Evolutionary conservation across 2,329 filamentous ascomycete genomes (phyloP).

Genomic region (Xylaria sp.): DNA sequence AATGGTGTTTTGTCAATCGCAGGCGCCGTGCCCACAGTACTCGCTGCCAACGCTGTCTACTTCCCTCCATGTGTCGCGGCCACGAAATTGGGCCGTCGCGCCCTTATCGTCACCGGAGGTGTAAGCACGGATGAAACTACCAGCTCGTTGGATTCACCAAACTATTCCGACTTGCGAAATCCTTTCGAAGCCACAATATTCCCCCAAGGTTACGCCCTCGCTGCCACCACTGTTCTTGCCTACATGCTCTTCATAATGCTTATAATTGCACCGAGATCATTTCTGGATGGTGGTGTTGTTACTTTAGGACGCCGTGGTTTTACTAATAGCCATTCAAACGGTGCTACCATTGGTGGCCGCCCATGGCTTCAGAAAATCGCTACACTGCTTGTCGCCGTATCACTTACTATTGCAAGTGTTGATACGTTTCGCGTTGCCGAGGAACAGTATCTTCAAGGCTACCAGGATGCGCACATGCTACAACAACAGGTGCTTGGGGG

Average conservation of each 20-base stretch:
- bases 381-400: conserved; percentile 79
- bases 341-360: conserved; percentile 87
- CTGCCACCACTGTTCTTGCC: conserved; percentile 88
- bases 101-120: conserved; percentile 57
- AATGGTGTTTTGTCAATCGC: conserved; percentile 62
- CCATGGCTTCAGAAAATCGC: conserved; percentile 93
- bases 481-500: conserved; percentile 85
- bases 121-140: conserved; percentile 55
- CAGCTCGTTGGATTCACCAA: conserved; percentile 51
- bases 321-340: conserved; percentile 80
- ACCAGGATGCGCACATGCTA: conserved; percentile 80
- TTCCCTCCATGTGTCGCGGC: conserved; percentile 65
- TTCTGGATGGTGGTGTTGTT: conserved; percentile 85
- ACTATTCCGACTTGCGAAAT: conserved; percentile 76
- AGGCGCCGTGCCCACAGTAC: conserved; percentile 66
- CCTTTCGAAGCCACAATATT: conserved; percentile 95
- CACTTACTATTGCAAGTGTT: conserved; percentile 90
- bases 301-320: conserved; percentile 85
- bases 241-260: conserved; percentile 95
- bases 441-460: conserved; percentile 80
- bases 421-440: conserved; percentile 90
- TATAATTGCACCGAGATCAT: conserved; percentile 93
- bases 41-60: conserved; percentile 70
- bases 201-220: conserved; percentile 92
- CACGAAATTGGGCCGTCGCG: conserved; percentile 52